Evolutionary conservation across 805 yeast genomes (phyloP).

Genomic region (Sungouiella thailandica): DNA sequence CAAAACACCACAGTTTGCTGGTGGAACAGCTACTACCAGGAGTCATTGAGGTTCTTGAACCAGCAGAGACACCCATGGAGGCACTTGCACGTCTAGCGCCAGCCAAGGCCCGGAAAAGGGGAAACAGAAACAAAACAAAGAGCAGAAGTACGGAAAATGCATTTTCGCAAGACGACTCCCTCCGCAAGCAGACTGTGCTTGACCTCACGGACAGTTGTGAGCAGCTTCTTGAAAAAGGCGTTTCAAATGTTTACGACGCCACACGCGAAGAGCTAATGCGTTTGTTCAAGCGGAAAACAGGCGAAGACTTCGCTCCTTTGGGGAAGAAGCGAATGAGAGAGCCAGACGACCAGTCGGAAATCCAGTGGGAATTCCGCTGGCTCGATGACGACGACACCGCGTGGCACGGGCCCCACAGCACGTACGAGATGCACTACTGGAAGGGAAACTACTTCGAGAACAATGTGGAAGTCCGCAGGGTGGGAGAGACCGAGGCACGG

Average conservation of each 20-base stretch:
- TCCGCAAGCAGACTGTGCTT: slow-evolving; percentile 20
- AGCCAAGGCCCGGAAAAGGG: slow-evolving; percentile 1
- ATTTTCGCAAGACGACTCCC: slow-evolving; percentile 13
- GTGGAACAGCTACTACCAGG: slow-evolving; percentile 14
- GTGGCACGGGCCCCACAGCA: slow-evolving; percentile 46
- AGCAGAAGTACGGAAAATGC: slow-evolving; percentile 5
- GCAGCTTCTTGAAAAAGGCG: slow-evolving; percentile 35
- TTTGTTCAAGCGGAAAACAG: slow-evolving; percentile 38
- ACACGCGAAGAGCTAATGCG: slow-evolving; percentile 50
- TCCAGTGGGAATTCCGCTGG: slow-evolving; percentile 50
- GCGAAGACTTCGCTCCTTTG: slow-evolving; percentile 23
- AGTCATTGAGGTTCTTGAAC: slow-evolving; percentile 44
- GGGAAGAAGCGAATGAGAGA: slow-evolving; percentile 20
- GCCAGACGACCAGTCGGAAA: slow-evolving; percentile 15
- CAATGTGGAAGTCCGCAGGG: slow-evolving; percentile 38
- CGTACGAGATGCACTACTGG: slow-evolving; percentile 56
- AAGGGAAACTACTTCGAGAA: slow-evolving; percentile 43
- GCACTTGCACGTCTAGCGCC: slow-evolving; percentile 38
- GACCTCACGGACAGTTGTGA: slow-evolving; percentile 48
- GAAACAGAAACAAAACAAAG: slow-evolving; percentile 15
- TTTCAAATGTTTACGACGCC: slow-evolving; percentile 45
- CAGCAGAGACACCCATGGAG: slow-evolving; percentile 59
- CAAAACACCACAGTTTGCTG: background rate
- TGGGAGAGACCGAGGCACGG: slow-evolving; percentile 19
- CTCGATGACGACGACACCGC: slow-evolving; percentile 25